Base-by-base conservation (phyloP, 495 filamentous ascomycete species). In the Parathielavia appendiculata region DNA sequence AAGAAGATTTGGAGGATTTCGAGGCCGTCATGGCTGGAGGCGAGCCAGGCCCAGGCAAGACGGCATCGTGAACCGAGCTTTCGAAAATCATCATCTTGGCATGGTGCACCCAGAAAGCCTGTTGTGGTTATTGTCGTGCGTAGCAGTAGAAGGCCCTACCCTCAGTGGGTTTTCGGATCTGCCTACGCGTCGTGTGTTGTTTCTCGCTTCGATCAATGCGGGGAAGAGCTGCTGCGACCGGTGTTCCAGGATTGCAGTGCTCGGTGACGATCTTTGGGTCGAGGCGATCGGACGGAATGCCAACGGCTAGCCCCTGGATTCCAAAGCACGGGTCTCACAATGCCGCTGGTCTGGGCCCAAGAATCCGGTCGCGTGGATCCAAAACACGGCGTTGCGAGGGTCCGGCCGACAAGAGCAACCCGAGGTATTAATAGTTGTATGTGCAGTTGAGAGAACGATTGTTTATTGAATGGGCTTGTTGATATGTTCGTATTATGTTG, bases 1-100 rank as follows among this genome's bases (percentile, higher is more conserved):
- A 93, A 16, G 90, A 93, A 36, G 87, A 89, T 68, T 95, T 93
- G 56, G 90, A 95, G 56, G 89, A 93, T 67, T 90, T 92, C 44
- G 90, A 95, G 49, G 83, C 81, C 60, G 86, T 90, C 67, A 95
- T 79, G 58, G 89, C 88, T 59, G 91, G 91, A 41, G 90, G 90
- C 59, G 89, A 93, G 66, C 82, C 84, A 41, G 90, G 90, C 63
- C 81, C 77, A 34, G 76, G 75, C 53, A 69, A 66, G 63, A 71
- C 66, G 71, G 71, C 62, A 41, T 76, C 76, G 59, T 73, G 67
- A 61, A 75, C 67, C 60, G 72, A 72, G 62, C 62, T 66, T 63
- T 73, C 69, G 69, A 83, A 76, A 67, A 78, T 76, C 73, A 81
- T 84, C 82, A 85, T 87, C 69, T 67, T 69, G 54, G 67, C 64